These are phyloP conservation scores for Fusarium ramigenum DNA, from an alignment of 2,329 filamentous ascomycete species.

Conservation along the genomic window DNA sequence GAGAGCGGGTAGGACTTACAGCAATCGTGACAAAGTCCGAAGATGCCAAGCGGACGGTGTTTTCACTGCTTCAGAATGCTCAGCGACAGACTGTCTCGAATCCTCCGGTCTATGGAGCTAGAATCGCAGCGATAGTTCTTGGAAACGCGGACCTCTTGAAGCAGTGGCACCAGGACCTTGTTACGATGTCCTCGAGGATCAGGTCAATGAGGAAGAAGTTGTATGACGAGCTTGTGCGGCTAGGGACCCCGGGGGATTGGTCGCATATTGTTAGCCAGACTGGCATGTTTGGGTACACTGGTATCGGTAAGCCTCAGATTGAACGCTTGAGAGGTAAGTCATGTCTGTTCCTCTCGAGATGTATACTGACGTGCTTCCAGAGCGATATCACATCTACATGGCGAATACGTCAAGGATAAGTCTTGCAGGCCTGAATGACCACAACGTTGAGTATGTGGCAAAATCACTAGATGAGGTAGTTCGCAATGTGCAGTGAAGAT, in stretches of 20 bases:
- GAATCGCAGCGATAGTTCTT: slow-evolving; percentile 48
- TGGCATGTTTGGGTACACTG: slow-evolving; percentile 57
- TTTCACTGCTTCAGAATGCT: slow-evolving; percentile 45
- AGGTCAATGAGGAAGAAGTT: slow-evolving; percentile 47
- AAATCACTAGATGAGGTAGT: slow-evolving; percentile 30
- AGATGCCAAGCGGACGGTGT: slow-evolving; percentile 27
- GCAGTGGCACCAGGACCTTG: slow-evolving; percentile 49
- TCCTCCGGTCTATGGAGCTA: slow-evolving; percentile 49
- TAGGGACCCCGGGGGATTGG: slow-evolving; percentile 51
- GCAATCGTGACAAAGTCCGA: slow-evolving; percentile 40
- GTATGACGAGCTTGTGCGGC: slow-evolving; percentile 45
- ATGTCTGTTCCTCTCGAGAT: accelerated
- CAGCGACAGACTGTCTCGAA: slow-evolving; percentile 49
- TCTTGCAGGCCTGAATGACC: slow-evolving; percentile 51
- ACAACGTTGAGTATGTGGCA: slow-evolving; percentile 44
- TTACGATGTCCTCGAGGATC: slow-evolving; percentile 51
- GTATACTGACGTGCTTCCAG: slow-evolving; percentile 23
- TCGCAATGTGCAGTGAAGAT: neutral
- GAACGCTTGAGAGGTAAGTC: slow-evolving; percentile 43
- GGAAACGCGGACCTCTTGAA: slow-evolving; percentile 38
- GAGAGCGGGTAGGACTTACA: slow-evolving; percentile 48
- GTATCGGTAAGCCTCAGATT: slow-evolving; percentile 60
- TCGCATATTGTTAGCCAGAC: slow-evolving; percentile 49
- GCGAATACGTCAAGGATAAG: slow-evolving; percentile 51
- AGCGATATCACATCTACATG: slow-evolving; percentile 51